Evolutionary conservation across 495 filamentous ascomycete species (phyloP).

Genomic region (Hyphodiscus hymeniophilus): DNA sequence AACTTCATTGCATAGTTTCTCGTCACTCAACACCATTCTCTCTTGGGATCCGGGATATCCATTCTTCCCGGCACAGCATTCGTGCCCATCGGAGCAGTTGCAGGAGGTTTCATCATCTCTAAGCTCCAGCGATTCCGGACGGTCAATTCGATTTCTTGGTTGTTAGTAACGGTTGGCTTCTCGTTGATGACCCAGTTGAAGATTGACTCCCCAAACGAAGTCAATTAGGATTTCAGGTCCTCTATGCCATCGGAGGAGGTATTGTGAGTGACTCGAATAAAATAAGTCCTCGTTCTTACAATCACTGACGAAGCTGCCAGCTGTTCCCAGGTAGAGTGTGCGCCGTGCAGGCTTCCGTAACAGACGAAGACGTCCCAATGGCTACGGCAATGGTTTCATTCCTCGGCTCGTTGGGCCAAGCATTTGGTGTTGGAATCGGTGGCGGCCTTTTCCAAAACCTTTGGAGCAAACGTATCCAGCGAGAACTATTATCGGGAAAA

Average conservation of each 20-base stretch:
- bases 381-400: conserved; percentile 7
- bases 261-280: no score
- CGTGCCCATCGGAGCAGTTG: no score
- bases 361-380: not conserved
- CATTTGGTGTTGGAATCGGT: conserved; percentile 10
- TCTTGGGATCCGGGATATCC: not conserved
- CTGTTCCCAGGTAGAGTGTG: conserved; percentile 3
- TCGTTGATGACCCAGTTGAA: conserved; percentile 4
- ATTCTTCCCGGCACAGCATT: no score
- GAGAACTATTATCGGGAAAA: not conserved
- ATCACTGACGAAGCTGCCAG: no score
- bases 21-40: not conserved
- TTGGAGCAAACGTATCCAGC: not conserved
- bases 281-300: no score
- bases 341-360: conserved; percentile 2
- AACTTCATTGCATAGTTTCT: conserved; percentile 2
- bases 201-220: not conserved
- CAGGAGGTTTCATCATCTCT: conserved; percentile 3
- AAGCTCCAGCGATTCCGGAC: conserved; percentile 1
- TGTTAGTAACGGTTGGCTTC: not conserved
- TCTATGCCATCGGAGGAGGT: conserved; percentile 4
- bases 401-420: conserved; percentile 1
- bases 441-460: conserved; percentile 8
- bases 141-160: conserved; percentile 2
- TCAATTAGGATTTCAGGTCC: conserved; percentile 7